Evolutionary conservation across 1,284 basidiomycete species (phyloP), one percentile per base, ranked within the genome.

Genomic region (Sanghuangporus baumii): DNA sequence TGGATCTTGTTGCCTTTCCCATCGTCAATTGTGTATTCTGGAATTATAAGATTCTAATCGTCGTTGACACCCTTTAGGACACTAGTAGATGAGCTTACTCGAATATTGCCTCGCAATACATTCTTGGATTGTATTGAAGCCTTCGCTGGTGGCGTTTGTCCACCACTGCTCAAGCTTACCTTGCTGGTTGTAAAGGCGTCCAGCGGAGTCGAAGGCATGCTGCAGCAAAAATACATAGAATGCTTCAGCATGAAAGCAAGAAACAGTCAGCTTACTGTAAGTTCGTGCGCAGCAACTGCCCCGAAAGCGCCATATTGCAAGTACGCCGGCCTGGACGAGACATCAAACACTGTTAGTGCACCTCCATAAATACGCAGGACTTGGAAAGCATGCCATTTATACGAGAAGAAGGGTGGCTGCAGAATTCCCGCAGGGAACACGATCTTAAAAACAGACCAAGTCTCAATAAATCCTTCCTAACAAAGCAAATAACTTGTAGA

Each of bases 381-480:
- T 14, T 43, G 38, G 52, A 62, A 60, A n/a, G 69, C 77, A 23
- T 73, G 91, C 93, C 94, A 97, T 63, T 86, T 79, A 61, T 85
- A 79, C 12, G 85, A 85, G 81, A 97, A 98, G 84, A 96, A 98
- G 0, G 95, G 95, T 2, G 92, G 88, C 69, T 91, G 93, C 48
- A 98, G 77, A 71, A 98, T 96, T 46, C 96, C 96, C 14, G 96
- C 96, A 3, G 96, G 96, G 80, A 99, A 98, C 16, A 96, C 93
- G 63, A 98, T 96, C 88, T 96, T 76, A 60, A 67, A 67, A 18
- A 46, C 26, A 41, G 67, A 69, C 8, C 16, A 54, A 9, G 16
- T 36, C 16, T 7, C 6, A n/a, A 16, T 37, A 54, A 18, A 20
- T 48, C 60, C 46, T 47, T 20, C 55, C 6, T n/a, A 7, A 14